Percentiles rank a stretch among this genome's conserved stretches.
phyloP scores from a whole-genome alignment of 148 eudicot species.

The Amaranthus cruentus region DNA sequence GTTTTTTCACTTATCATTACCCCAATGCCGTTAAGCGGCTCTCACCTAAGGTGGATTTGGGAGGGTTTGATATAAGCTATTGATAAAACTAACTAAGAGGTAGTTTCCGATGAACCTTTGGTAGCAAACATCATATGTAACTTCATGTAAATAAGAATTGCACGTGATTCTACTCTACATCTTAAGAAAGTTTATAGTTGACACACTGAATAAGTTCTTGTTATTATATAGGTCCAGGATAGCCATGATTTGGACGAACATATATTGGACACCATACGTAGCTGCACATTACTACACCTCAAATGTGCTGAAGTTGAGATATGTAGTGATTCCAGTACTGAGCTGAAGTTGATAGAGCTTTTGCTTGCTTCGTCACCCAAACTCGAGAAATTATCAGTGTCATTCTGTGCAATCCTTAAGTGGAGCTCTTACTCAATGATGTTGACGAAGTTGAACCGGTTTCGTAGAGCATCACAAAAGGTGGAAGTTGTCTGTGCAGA shows the following conservation, averaged over 20 bases:
- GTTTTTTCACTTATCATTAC: neutral
- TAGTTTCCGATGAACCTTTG: no score
- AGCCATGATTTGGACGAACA: neutral
- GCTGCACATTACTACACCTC: slow-evolving; percentile 10
- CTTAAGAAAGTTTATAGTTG: neutral
- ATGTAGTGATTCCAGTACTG: slow-evolving; percentile 5
- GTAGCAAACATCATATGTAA: no score
- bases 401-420: slow-evolving; percentile 1
- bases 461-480: slow-evolving; percentile 25
- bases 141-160: no score
- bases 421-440: neutral
- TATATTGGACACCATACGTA: neutral
- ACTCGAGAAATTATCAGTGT: slow-evolving; percentile 15
- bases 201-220: neutral
- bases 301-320: slow-evolving; percentile 14
- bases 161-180: no score
- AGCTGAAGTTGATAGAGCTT: slow-evolving; percentile 28
- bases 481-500: slow-evolving; percentile 25
- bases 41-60: no score
- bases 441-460: slow-evolving; percentile 15
- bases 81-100: no score
- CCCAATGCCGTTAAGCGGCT: no score
- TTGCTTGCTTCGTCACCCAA: slow-evolving; percentile 26
- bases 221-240: slow-evolving; percentile 3
- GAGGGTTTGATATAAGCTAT: no score